Conservation (phyloP, 306 rosid genomes). For the Ormosia semicastrata region DNA sequence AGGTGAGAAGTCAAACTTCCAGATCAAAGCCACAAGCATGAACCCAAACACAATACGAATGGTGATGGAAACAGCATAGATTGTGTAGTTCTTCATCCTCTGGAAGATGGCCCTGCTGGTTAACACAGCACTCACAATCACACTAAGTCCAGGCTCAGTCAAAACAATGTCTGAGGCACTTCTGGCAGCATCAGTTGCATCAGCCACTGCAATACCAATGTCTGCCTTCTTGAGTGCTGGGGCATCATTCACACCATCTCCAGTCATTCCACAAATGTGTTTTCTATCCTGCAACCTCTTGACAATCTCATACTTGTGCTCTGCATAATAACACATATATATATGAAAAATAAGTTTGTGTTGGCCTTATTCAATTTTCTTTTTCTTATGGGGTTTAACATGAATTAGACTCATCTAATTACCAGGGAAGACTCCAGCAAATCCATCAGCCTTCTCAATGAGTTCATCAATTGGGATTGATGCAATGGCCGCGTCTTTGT, state of each 20-base stretch:
- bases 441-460: slow-evolving; percentile 94
- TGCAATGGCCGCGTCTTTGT: slow-evolving; percentile 63
- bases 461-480: slow-evolving; percentile 80
- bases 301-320: slow-evolving; percentile 92
- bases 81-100: slow-evolving; percentile 96
- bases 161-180: slow-evolving; percentile 94
- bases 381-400: background rate
- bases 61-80: slow-evolving; percentile 92
- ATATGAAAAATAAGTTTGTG: background rate
- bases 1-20: slow-evolving; percentile 90
- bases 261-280: slow-evolving; percentile 89
- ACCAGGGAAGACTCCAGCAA: slow-evolving; percentile 98
- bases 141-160: slow-evolving; percentile 91
- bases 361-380: background rate
- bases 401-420: slow-evolving; percentile 18
- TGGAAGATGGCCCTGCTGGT: slow-evolving; percentile 96
- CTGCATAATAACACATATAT: slow-evolving; percentile 30
- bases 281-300: slow-evolving; percentile 75
- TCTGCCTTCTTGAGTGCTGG: slow-evolving; percentile 93
- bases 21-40: slow-evolving; percentile 77
- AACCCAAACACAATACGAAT: slow-evolving; percentile 91
- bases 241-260: slow-evolving; percentile 95
- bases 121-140: slow-evolving; percentile 80
- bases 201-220: slow-evolving; percentile 94
- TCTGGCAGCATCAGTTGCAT: slow-evolving; percentile 93